Percentiles rank a stretch among this genome's conserved stretches.
phyloP scores from a whole-genome alignment of 148 eudicot species.

The Beta vulgaris region DNA sequence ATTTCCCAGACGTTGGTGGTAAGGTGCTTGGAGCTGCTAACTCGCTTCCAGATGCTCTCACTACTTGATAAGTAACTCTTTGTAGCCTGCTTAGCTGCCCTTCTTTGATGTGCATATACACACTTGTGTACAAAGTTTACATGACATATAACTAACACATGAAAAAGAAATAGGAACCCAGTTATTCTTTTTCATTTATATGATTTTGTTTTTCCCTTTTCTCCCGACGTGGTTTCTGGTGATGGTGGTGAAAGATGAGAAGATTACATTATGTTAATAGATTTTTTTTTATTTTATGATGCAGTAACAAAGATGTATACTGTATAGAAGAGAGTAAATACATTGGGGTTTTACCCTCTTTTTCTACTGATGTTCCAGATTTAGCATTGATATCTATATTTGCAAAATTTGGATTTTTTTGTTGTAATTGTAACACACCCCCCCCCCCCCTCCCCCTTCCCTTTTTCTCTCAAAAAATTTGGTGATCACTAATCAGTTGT shows the following conservation, averaged over 20 bases:
- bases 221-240: too few relatives aligned
- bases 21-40: conserved; percentile 48
- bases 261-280: not conserved
- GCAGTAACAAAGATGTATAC: conserved; percentile 16
- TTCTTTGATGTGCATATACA: not conserved
- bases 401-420: not conserved
- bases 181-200: not conserved
- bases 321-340: conserved; percentile 14
- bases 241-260: conserved; percentile 13
- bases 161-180: conserved; percentile 5
- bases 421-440: too few relatives aligned
- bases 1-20: conserved; percentile 58
- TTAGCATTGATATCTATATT: not conserved
- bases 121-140: not conserved
- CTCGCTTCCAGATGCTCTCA: conserved; percentile 56
- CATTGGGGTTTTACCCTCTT: not conserved
- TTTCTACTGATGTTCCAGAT: not conserved
- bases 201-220: not conserved
- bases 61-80: conserved; percentile 23
- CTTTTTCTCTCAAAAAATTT: too few relatives aligned
- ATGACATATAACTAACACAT: not conserved
- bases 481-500: too few relatives aligned
- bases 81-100: not conserved
- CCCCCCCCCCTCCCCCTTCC: too few relatives aligned
- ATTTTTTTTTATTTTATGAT: not conserved